Conservation (phyloP, 2,329 filamentous ascomycete species). For the Aspergillus fructus region DNA sequence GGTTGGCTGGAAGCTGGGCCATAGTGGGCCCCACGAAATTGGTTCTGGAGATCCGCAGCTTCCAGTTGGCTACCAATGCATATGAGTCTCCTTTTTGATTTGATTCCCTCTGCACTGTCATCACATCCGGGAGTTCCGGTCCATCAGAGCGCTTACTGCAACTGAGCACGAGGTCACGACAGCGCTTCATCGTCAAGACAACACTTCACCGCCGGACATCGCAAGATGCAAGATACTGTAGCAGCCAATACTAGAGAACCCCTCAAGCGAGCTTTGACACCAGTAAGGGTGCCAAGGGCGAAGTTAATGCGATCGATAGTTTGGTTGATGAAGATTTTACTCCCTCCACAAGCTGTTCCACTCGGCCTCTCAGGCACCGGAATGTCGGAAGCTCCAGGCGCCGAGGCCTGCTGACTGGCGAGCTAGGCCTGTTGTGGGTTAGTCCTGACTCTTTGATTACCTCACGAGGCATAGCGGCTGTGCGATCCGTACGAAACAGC, state of each 20-base stretch:
- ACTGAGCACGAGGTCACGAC: too few relatives aligned
- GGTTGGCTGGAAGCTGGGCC: slow-evolving; percentile 20
- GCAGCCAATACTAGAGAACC: too few relatives aligned
- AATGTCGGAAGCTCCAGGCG: too few relatives aligned
- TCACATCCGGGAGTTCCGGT: slow-evolving; percentile 23
- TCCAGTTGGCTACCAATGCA: slow-evolving; percentile 25
- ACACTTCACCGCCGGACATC: too few relatives aligned
- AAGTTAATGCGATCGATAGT: slow-evolving; percentile 5
- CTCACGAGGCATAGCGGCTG: slow-evolving; percentile 6
- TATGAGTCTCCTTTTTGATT: slow-evolving; percentile 9
- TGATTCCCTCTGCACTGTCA: background rate
- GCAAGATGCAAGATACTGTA: too few relatives aligned
- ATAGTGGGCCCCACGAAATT: slow-evolving; percentile 35
- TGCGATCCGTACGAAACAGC: background rate
- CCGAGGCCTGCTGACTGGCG: too few relatives aligned
- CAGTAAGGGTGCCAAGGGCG: background rate
- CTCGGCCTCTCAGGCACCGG: slow-evolving; percentile 4
- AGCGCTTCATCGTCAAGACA: too few relatives aligned
- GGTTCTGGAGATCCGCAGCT: slow-evolving; percentile 21
- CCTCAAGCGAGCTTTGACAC: too few relatives aligned
- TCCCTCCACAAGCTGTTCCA: background rate
- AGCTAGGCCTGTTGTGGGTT: background rate
- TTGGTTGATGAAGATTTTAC: slow-evolving; percentile 8
- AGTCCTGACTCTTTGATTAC: background rate
- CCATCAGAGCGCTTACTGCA: slow-evolving; percentile 21